A percentile compares a stretch with the other conserved stretches of the same genome.
Evolutionary conservation across 2,329 filamentous ascomycete species (phyloP).

Genomic region (Cyanodermella asteris): DNA sequence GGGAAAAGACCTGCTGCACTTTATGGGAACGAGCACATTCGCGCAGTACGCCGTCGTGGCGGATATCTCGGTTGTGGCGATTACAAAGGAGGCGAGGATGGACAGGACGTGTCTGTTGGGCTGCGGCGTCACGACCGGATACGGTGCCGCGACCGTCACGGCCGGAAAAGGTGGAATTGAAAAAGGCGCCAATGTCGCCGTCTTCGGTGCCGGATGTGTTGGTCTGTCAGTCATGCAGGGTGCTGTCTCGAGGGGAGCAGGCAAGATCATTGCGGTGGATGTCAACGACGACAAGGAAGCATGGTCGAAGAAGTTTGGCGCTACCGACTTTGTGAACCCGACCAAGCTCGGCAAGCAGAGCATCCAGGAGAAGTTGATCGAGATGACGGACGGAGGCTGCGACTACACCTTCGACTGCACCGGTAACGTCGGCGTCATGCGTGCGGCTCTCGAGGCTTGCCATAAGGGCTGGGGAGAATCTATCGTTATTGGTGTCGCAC

Average conservation of each 20-base stretch:
- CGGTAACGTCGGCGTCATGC: slow-evolving; percentile 89
- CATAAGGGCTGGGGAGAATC: slow-evolving; percentile 99
- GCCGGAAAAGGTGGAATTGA: slow-evolving; percentile 86
- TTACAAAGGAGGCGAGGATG: slow-evolving; percentile 77
- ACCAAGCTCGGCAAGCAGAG: slow-evolving; percentile 54
- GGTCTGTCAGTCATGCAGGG: slow-evolving; percentile 91
- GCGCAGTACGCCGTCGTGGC: slow-evolving; percentile 97
- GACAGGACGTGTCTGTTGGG: slow-evolving; percentile 90
- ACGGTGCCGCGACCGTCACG: slow-evolving; percentile 85
- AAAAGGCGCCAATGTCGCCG: slow-evolving; percentile 66
- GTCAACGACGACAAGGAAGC: slow-evolving; percentile 79
- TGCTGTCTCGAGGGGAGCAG: slow-evolving; percentile 60
- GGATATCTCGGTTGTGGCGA: slow-evolving; percentile 91
- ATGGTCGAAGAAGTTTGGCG: slow-evolving; percentile 87
- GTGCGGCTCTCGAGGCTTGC: slow-evolving; percentile 84
- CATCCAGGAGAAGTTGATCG: slow-evolving; percentile 78
- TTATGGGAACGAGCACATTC: slow-evolving; percentile 98
- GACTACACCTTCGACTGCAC: slow-evolving; percentile 99
- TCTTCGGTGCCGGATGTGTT: slow-evolving; percentile 93
- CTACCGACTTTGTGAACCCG: slow-evolving; percentile 92
- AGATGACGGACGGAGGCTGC: slow-evolving; percentile 94
- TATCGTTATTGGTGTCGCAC: slow-evolving; percentile 93
- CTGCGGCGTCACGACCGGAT: slow-evolving; percentile 96
- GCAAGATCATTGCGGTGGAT: slow-evolving; percentile 41
- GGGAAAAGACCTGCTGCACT: slow-evolving; percentile 87